Evolutionary conservation across 2,329 filamentous ascomycete genomes (phyloP), one percentile per base, ranked within the genome.

Genomic region (Harringtonia lauricola): DNA sequence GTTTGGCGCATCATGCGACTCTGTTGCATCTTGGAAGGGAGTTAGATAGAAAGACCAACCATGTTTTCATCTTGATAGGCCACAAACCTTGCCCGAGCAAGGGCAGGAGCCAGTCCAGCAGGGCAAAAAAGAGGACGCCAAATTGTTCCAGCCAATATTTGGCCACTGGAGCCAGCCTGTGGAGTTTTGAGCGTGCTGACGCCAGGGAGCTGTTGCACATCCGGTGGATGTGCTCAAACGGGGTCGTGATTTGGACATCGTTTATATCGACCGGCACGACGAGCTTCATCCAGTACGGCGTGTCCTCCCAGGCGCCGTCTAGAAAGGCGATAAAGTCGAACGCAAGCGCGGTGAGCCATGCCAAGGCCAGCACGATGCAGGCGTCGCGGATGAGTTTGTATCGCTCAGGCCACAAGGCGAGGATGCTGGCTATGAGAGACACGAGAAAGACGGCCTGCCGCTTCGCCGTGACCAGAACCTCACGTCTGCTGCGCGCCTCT

Each of bases 271-370:
- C 28, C 12, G 38, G 38, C 2, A 31, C 26, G 17, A 39, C 18
- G 26, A 39, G 30, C 38, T 39, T 39, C 17, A 39, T 28, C 38
- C 38, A 39, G 18, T 39, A 39, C 4, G 38, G 38, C 18, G 31
- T 28, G 13, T 31, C 31, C 15, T 31, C 38, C 38, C 38, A 39
- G 12, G 38, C 22, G 38, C 26, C 28, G n/a, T 30, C 38, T 10
- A 31, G 17, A 7, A 39, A 39, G 17, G 38, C 38, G 18, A 18
- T 28, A 4, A 39, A 18, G 17, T 39, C 38, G 22, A 39, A 39
- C 17, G 18, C 18, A 26, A 21, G 15, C 13, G 5, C 18, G 28
- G 38, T 39, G 17, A 10, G 10, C 38, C 38, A 39, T 8, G 14
- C 26, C 26, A 39, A 10, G 18, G 31, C 21, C n/a, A 39, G 38